These are phyloP conservation scores for Hericium alpestre DNA, from an alignment of 768 basidiomycete genomes.

Conservation along the genomic window DNA sequence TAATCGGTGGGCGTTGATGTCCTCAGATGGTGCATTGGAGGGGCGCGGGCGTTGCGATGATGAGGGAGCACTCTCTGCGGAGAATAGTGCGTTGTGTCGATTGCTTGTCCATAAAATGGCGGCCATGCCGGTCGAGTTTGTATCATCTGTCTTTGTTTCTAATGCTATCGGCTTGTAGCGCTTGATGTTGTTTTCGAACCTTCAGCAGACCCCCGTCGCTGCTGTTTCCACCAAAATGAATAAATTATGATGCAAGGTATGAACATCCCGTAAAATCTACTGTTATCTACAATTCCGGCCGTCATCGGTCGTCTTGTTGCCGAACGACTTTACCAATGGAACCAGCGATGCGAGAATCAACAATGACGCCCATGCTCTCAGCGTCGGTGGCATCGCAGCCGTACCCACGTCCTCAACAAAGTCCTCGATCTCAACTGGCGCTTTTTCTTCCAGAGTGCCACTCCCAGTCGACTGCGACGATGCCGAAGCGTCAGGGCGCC, in stretches of 20 bases:
- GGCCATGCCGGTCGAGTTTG: background rate
- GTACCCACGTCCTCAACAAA: too few relatives aligned
- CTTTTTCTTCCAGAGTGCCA: too few relatives aligned
- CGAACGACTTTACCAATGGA: background rate
- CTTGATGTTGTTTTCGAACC: background rate
- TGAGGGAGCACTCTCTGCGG: background rate
- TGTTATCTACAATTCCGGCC: background rate
- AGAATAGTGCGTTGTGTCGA: constrained; percentile 1
- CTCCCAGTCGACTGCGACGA: too few relatives aligned
- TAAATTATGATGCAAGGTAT: too few relatives aligned
- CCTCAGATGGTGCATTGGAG: background rate
- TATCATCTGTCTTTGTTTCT: background rate
- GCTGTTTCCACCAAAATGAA: too few relatives aligned
- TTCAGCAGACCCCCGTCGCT: background rate
- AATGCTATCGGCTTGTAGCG: background rate
- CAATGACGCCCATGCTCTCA: background rate
- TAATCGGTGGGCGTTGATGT: background rate
- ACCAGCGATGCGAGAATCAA: background rate
- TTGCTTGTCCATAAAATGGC: constrained; percentile 1
- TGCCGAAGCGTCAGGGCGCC: too few relatives aligned
- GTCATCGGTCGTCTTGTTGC: background rate
- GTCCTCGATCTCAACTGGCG: too few relatives aligned
- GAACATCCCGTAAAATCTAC: too few relatives aligned
- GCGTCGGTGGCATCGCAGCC: too few relatives aligned
- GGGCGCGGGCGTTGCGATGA: background rate